Percentiles rank a stretch among this genome's conserved stretches.
These are phyloP conservation scores for Ziziphus jujuba DNA, from an alignment of 306 rosid genomes.

Conservation along the genomic window DNA sequence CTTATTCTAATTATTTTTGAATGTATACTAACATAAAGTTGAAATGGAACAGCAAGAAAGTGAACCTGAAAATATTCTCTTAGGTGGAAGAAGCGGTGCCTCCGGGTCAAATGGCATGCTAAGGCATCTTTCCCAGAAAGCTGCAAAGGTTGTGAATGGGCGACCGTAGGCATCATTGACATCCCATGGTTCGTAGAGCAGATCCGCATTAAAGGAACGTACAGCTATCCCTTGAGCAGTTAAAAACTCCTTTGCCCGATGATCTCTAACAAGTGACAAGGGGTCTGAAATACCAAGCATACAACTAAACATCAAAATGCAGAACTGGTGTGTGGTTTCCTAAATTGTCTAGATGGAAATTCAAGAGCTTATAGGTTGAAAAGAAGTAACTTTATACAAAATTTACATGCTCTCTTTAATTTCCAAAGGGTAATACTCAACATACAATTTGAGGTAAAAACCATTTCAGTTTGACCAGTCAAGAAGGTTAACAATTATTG, in stretches of 20 bases:
- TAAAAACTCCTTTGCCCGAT: constrained; percentile 77
- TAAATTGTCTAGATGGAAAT: constrained; percentile 10
- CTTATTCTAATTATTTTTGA: too few species aligned
- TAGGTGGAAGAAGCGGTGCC: constrained; percentile 97
- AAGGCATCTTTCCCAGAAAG: constrained; percentile 97
- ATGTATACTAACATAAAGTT: not conserved
- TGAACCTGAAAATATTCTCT: constrained; percentile 84
- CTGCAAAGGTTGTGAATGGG: constrained; percentile 80
- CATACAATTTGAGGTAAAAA: too few species aligned
- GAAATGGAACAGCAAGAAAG: constrained; percentile 1
- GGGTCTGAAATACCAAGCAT: constrained; percentile 66
- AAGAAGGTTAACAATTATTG: too few species aligned
- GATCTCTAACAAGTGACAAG: constrained; percentile 92
- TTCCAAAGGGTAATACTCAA: not conserved
- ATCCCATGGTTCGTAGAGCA: constrained; percentile 98
- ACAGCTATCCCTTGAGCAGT: constrained; percentile 77
- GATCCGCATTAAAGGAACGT: constrained; percentile 87
- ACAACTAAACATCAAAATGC: constrained; percentile 15
- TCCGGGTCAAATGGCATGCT: constrained; percentile 99
- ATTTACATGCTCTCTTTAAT: constrained; percentile 1
- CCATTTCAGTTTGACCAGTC: too few species aligned
- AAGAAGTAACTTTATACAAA: constrained; percentile 8
- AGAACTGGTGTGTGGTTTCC: constrained; percentile 7
- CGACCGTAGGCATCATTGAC: constrained; percentile 79
- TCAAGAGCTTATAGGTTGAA: not conserved